These are phyloP conservation scores for Hypholoma fasciculare DNA, from an alignment of 768 basidiomycete genomes.

Conservation along the genomic window DNA sequence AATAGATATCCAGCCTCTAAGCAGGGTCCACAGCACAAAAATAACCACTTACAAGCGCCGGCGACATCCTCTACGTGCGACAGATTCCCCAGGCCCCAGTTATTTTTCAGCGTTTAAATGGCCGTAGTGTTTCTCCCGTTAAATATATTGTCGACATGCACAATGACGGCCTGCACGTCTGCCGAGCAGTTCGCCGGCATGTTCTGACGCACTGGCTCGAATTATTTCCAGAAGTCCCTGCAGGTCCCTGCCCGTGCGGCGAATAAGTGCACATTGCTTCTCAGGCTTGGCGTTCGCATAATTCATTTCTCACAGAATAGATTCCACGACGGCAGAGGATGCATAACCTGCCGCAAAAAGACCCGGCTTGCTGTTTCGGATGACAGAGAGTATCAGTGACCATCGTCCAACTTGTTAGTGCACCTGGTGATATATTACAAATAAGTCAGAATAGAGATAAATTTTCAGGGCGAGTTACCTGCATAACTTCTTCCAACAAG, in stretches of 20 bases:
- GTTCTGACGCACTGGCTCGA: conserved; percentile 65
- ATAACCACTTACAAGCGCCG: conserved; percentile 43
- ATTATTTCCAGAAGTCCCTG: conserved; percentile 70
- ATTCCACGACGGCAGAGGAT: conserved; percentile 58
- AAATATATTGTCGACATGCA: conserved; percentile 61
- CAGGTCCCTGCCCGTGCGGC: conserved; percentile 42
- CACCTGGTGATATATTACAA: conserved; percentile 23
- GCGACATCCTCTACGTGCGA: conserved; percentile 69
- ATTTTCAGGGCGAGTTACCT: no score
- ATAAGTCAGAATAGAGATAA: no score
- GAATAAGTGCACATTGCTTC: conserved; percentile 27
- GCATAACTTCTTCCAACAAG: conserved; percentile 53
- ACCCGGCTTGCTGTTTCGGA: conserved; percentile 48
- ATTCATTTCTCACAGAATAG: no score
- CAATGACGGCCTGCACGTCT: conserved; percentile 64
- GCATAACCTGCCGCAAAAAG: conserved; percentile 65
- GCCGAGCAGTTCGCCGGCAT: conserved; percentile 77
- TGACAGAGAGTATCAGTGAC: conserved; percentile 27
- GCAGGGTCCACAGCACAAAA: not conserved
- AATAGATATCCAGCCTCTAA: not conserved
- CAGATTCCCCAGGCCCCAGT: conserved; percentile 57
- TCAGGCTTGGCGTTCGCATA: conserved; percentile 41
- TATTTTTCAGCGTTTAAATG: conserved; percentile 53
- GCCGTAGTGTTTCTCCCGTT: conserved; percentile 40
- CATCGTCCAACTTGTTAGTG: conserved; percentile 65